Evolutionary conservation across 805 yeast species (phyloP).

Genomic region (Ogataea nakhonphanomensis): DNA sequence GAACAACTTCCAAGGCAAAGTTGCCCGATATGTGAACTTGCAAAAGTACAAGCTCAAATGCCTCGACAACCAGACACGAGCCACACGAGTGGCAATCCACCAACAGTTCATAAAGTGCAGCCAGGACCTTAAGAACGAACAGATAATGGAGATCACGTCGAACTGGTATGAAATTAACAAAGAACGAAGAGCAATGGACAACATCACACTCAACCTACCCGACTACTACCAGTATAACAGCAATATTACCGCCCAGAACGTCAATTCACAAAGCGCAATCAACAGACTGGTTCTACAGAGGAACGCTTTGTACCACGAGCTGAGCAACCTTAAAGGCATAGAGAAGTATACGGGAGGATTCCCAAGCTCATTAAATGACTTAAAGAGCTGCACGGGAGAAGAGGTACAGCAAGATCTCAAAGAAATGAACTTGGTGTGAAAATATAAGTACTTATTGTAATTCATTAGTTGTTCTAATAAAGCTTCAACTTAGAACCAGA

Average conservation of each 20-base stretch:
- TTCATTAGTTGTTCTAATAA: conserved; percentile 27
- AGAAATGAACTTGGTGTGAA: conserved; percentile 48
- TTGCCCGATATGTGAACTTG: conserved; percentile 35
- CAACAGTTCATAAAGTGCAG: conserved; percentile 73
- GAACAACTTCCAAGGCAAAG: conserved; percentile 66
- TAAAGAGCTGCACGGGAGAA: conserved; percentile 61
- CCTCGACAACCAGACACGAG: conserved; percentile 76
- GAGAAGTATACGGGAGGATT: conserved; percentile 60
- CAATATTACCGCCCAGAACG: conserved; percentile 24
- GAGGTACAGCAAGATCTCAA: conserved; percentile 72
- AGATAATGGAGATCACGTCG: conserved; percentile 72
- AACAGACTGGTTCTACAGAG: conserved; percentile 61
- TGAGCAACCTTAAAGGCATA: conserved; percentile 68
- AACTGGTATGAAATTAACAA: conserved; percentile 90
- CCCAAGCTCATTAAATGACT: conserved; percentile 72
- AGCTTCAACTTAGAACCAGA: conserved; percentile 37
- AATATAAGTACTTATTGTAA: conserved; percentile 12
- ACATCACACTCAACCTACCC: conserved; percentile 51
- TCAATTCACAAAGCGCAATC: conserved; percentile 22
- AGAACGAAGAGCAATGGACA: conserved; percentile 81
- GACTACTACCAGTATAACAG: conserved; percentile 37
- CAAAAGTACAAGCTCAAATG: conserved; percentile 70
- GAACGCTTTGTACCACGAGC: conserved; percentile 61
- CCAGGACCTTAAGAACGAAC: conserved; percentile 60
- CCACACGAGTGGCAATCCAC: conserved; percentile 74